These are phyloP conservation scores for Macrocybe gigantea DNA, from an alignment of 768 basidiomycete genomes.

Conservation along the genomic window DNA sequence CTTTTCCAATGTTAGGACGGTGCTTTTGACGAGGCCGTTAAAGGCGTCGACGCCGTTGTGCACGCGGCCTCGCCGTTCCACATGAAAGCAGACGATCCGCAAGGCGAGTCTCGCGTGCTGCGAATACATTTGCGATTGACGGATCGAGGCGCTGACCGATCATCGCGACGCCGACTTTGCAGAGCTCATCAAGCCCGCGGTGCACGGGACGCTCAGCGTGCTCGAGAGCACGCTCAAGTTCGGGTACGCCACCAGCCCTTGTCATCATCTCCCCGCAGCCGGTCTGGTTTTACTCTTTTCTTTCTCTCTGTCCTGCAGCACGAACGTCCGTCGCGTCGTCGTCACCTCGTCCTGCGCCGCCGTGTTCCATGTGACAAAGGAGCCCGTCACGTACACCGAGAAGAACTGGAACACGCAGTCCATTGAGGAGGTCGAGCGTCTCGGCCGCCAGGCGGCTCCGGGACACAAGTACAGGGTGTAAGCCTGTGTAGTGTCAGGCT, in stretches of 20 bases:
- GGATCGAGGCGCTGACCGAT: background rate
- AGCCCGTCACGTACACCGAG: constrained; percentile 33
- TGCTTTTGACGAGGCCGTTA: constrained; percentile 68
- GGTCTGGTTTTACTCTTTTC: background rate
- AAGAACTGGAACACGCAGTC: constrained; percentile 54
- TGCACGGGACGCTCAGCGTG: constrained; percentile 62
- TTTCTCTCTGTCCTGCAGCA: constrained; percentile 5
- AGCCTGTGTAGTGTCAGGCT: no score
- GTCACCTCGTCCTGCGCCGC: constrained; percentile 55
- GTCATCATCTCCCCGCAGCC: background rate
- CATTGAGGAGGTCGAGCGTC: constrained; percentile 32
- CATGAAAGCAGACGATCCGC: constrained; percentile 25
- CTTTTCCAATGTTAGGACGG: constrained; percentile 27
- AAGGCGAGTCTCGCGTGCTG: background rate
- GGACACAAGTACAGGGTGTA: no score
- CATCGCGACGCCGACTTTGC: background rate
- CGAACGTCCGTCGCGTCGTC: constrained; percentile 51
- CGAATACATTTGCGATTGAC: no score
- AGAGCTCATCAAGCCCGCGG: constrained; percentile 68
- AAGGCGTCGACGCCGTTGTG: constrained; percentile 57
- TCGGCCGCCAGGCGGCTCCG: no score
- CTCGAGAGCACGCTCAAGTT: constrained; percentile 53
- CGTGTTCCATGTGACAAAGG: constrained; percentile 22
- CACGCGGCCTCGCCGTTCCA: constrained; percentile 61
- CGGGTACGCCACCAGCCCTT: constrained; percentile 20